A percentile compares a stretch with the other conserved stretches of the same genome.
These are phyloP conservation scores for Globisporangium echinulatum DNA, from an alignment of 352 stramenopile species.

Conservation along the genomic window DNA sequence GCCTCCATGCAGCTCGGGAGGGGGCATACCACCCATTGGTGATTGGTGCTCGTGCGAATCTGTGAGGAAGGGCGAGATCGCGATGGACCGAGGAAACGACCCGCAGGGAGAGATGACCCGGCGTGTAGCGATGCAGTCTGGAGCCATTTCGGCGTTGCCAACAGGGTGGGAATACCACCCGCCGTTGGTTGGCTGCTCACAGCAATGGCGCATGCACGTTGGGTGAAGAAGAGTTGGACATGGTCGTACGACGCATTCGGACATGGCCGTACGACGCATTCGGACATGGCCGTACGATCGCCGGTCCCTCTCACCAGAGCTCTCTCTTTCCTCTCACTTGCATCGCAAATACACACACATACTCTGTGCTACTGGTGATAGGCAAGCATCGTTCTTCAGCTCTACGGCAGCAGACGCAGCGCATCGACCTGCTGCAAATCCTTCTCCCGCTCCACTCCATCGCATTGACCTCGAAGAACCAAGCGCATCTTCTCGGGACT, in stretches of 20 bases:
- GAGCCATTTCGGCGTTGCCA: neutral
- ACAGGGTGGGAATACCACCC: neutral
- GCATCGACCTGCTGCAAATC: too few species aligned
- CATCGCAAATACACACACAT: too few species aligned
- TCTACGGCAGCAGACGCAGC: too few species aligned
- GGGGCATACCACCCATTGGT: constrained; percentile 3
- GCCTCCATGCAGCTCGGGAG: neutral
- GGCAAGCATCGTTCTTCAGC: too few species aligned
- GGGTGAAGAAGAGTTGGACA: neutral
- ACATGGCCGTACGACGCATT: neutral
- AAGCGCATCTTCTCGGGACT: too few species aligned
- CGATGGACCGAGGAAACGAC: neutral
- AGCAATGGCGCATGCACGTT: neutral
- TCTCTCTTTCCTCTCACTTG: too few species aligned
- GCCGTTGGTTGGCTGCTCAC: neutral
- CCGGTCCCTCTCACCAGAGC: neutral
- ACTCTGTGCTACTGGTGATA: too few species aligned
- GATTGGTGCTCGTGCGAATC: neutral
- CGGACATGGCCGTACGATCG: constrained; percentile 1
- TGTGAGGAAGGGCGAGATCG: neutral
- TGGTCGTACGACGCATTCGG: neutral
- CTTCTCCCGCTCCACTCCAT: too few species aligned
- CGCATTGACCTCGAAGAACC: too few species aligned
- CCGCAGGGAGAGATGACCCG: neutral
- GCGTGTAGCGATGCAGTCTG: neutral